Conservation (phyloP, 345 rosid species). For the Ceriops zippeliana region DNA sequence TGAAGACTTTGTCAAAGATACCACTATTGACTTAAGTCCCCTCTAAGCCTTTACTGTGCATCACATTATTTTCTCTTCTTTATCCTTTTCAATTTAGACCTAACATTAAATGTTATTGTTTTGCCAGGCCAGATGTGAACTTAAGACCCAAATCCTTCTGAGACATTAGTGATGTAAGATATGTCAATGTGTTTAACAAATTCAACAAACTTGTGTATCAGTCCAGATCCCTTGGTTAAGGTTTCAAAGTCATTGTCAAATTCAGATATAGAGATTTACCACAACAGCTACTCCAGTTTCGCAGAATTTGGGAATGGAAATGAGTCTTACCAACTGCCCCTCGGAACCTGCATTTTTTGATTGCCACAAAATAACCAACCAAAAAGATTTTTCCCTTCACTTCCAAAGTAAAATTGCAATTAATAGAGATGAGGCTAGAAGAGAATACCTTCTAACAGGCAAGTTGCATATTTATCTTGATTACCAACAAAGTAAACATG, state of each 20-base stretch:
- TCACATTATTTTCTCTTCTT: background rate
- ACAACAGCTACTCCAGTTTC: conserved; percentile 75
- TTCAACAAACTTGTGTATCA: conserved; percentile 3
- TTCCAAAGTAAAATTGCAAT: background rate
- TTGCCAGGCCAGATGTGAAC: background rate
- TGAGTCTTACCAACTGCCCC: conserved; percentile 69
- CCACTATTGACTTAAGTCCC: background rate
- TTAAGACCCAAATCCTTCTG: background rate
- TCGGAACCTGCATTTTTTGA: conserved; percentile 56
- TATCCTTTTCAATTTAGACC: no score
- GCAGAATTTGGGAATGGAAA: conserved; percentile 72
- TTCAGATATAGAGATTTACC: conserved; percentile 42
- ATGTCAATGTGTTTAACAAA: background rate
- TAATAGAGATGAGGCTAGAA: background rate
- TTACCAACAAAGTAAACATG: conserved; percentile 91
- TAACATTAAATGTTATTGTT: background rate
- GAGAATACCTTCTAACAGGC: conserved; percentile 55
- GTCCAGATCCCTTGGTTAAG: background rate
- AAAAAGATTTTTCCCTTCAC: background rate
- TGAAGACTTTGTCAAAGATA: background rate
- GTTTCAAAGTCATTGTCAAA: conserved; percentile 3
- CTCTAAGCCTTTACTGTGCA: background rate
- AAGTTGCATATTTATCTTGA: conserved; percentile 66
- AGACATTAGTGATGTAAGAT: conserved; percentile 5
- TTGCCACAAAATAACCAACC: background rate